phyloP scores from a whole-genome alignment of 139 green algal species.

The Chlorokybus atmophyticus region DNA sequence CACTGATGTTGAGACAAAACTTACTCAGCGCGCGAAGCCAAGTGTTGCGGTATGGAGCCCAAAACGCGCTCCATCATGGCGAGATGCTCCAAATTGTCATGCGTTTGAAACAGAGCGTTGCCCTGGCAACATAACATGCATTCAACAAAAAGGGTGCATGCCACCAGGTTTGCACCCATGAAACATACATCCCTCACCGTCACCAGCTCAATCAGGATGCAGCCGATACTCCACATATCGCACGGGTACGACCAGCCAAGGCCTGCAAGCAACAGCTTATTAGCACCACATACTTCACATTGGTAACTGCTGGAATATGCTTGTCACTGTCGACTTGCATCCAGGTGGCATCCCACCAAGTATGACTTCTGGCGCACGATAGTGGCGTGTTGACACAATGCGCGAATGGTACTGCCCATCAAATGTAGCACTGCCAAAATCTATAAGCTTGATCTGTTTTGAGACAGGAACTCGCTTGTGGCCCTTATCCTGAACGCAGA shows the following conservation, averaged over 20 bases:
- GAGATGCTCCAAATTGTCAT: conserved; percentile 97
- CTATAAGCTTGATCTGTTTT: conserved; percentile 69
- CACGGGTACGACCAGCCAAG: conserved; percentile 79
- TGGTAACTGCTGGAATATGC: no score
- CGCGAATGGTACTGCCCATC: conserved; percentile 76
- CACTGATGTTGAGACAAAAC: conserved; percentile 3
- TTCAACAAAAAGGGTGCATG: background rate
- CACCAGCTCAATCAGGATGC: conserved; percentile 91
- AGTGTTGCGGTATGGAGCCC: conserved; percentile 46
- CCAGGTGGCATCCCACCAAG: conserved; percentile 35
- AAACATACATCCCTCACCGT: conserved; percentile 28
- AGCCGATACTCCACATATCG: conserved; percentile 91
- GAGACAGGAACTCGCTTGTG: conserved; percentile 42
- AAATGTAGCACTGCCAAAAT: conserved; percentile 95
- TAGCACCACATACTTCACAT: no score
- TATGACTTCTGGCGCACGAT: conserved; percentile 91
- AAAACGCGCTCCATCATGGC: conserved; percentile 96
- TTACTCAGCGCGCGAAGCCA: conserved; percentile 30
- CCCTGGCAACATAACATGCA: conserved; percentile 35
- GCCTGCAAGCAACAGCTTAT: no score
- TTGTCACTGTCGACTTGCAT: no score
- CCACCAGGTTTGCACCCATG: background rate
- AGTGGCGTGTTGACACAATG: conserved; percentile 82
- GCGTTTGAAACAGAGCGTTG: conserved; percentile 86
- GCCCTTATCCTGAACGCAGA: no score